A percentile compares a stretch with the other conserved stretches of the same genome.
Conservation (phyloP, 164 flowering plant genomes). For the Litsea cubeba region DNA sequence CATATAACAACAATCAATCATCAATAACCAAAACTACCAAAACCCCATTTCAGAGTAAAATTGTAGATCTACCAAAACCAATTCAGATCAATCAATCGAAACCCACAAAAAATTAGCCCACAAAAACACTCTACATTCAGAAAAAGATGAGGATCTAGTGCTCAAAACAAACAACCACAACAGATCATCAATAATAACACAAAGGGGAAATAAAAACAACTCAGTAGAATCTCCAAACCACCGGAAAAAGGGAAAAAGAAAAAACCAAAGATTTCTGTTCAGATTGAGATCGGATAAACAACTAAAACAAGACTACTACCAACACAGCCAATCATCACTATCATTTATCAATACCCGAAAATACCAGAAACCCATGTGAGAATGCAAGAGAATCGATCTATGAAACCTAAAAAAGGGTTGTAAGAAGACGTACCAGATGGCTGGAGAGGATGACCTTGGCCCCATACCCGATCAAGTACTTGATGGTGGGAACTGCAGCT, state of each 20-base stretch:
- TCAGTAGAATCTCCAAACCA: not conserved
- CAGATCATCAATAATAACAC: not conserved
- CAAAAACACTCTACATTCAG: not conserved
- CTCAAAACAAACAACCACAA: not conserved
- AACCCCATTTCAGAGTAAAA: not conserved
- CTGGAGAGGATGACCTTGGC: constrained; percentile 80
- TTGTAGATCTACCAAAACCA: not conserved
- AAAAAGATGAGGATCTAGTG: not conserved
- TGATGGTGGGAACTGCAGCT: constrained; percentile 75
- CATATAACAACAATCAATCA: not conserved
- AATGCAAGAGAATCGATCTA: not conserved
- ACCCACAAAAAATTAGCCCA: not conserved
- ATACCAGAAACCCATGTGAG: not conserved
- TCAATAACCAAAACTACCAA: not conserved
- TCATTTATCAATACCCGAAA: not conserved
- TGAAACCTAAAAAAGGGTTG: not conserved
- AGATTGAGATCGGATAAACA: not conserved
- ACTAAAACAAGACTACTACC: not conserved
- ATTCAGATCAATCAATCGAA: not conserved
- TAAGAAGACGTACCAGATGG: constrained; percentile 47
- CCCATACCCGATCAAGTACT: constrained; percentile 59
- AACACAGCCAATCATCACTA: not conserved
- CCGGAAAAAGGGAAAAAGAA: not conserved
- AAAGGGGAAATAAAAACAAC: not conserved
- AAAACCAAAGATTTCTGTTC: not conserved